Percentiles rank a stretch among this genome's conserved stretches.
These are phyloP conservation scores for Didymellaceae sp. DNA, from an alignment of 2,329 filamentous ascomycete genomes.

Conservation along the genomic window DNA sequence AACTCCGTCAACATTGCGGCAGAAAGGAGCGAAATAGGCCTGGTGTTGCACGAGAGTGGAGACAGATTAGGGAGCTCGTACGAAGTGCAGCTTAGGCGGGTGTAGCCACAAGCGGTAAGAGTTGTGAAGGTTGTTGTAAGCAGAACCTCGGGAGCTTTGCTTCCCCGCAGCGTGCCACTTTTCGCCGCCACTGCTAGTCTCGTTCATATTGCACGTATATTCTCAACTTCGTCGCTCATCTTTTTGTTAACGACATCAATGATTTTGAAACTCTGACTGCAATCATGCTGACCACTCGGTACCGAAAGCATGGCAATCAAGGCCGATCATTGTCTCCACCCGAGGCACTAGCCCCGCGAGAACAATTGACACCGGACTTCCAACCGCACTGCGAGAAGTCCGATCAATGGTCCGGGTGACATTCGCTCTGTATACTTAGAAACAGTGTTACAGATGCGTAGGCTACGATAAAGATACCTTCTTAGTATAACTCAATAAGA, in stretches of 20 bases:
- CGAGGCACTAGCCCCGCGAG: background rate
- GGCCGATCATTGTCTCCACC: background rate
- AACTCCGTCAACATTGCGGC: background rate
- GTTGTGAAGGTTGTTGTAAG: constrained; percentile 4
- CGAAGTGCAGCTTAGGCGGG: constrained; percentile 17
- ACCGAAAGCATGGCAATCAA: background rate
- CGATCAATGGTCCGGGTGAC: too few relatives aligned
- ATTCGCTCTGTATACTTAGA: too few relatives aligned
- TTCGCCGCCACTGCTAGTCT: background rate
- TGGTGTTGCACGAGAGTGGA: constrained; percentile 4
- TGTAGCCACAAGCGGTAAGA: constrained; percentile 1
- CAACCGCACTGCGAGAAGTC: background rate
- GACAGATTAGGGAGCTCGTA: constrained; percentile 1
- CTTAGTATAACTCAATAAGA: too few relatives aligned
- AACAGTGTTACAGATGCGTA: too few relatives aligned
- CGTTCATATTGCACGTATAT: background rate
- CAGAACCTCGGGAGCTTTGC: constrained; percentile 7
- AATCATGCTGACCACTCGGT: too few relatives aligned
- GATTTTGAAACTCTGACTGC: too few relatives aligned
- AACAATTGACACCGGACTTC: background rate
- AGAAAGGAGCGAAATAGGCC: background rate
- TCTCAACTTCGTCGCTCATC: background rate
- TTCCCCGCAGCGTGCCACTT: constrained; percentile 8
- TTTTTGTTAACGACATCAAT: background rate
- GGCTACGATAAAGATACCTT: too few relatives aligned